Evolutionary conservation across 371 early-diverging fungal genomes (phyloP).

Genomic region (Apophysomyces sp.): DNA sequence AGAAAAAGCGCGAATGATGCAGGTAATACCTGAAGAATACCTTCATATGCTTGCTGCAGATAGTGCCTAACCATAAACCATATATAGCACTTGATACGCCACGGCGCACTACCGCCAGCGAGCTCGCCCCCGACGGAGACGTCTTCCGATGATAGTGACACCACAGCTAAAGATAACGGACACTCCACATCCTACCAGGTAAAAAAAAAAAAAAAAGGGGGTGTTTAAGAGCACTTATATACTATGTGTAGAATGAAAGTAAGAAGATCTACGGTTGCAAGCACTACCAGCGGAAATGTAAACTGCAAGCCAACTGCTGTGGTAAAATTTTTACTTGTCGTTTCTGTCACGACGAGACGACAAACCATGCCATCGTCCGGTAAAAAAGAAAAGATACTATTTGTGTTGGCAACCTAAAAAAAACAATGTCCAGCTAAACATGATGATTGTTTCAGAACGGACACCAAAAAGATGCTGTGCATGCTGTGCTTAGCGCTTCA

Average conservation of each 20-base stretch:
- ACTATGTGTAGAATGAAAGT: conserved; percentile 46
- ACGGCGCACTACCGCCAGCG: conserved; percentile 9
- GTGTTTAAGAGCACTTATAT: background rate
- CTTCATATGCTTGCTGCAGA: background rate
- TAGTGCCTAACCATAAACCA: background rate
- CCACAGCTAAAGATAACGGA: conserved; percentile 1
- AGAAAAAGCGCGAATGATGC: conserved; percentile 73
- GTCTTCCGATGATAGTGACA: conserved; percentile 1
- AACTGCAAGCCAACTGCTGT: conserved; percentile 93
- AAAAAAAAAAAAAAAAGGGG: conserved; percentile 2
- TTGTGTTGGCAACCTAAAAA: no score
- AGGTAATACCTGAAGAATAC: conserved; percentile 43
- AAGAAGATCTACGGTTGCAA: conserved; percentile 76
- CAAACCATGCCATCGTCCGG: conserved; percentile 87
- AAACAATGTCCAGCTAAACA: background rate
- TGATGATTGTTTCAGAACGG: conserved; percentile 39
- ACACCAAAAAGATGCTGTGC: conserved; percentile 89
- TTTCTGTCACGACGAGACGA: conserved; percentile 93
- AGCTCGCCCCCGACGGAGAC: background rate
- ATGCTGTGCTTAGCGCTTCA: conserved; percentile 87
- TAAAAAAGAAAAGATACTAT: conserved; percentile 1
- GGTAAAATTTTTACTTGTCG: conserved; percentile 88
- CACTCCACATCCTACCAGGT: conserved; percentile 11
- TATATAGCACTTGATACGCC: conserved; percentile 16
- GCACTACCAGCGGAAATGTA: conserved; percentile 90